Evolutionary conservation across 2,329 filamentous ascomycete species (phyloP).

Genomic region (Ascochyta koolunga): DNA sequence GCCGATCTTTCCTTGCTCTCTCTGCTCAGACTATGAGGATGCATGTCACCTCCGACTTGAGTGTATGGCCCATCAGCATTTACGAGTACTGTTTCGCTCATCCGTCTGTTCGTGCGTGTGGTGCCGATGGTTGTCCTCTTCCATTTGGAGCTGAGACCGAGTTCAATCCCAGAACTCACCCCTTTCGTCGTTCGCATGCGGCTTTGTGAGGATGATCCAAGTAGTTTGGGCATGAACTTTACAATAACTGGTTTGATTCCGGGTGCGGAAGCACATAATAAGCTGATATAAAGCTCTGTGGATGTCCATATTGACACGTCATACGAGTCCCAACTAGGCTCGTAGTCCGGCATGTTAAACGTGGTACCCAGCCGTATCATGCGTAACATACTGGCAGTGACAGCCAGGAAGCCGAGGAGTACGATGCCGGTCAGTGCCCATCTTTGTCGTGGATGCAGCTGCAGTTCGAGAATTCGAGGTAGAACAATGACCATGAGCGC

Average conservation of each 20-base stretch:
- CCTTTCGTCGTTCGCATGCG: constrained; percentile 8
- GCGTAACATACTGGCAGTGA: constrained; percentile 25
- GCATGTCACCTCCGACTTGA: constrained; percentile 15
- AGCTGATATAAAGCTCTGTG: constrained; percentile 27
- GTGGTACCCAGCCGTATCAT: constrained; percentile 23
- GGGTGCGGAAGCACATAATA: constrained; percentile 30
- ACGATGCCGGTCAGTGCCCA: constrained; percentile 26
- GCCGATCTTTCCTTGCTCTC: not conserved
- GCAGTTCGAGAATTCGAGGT: constrained; percentile 23
- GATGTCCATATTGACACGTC: constrained; percentile 33
- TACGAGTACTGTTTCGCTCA: constrained; percentile 8
- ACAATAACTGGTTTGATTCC: constrained; percentile 26
- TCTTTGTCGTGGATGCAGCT: constrained; percentile 24
- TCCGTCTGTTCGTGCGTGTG: constrained; percentile 6
- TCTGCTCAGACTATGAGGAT: constrained; percentile 6
- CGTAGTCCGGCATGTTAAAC: constrained; percentile 19
- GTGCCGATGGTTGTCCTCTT: constrained; percentile 16
- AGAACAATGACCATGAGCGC: constrained; percentile 29
- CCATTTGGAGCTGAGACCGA: constrained; percentile 21
- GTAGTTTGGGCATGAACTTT: constrained; percentile 26
- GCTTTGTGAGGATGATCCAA: constrained; percentile 21
- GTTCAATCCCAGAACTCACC: not conserved
- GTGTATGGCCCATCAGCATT: constrained; percentile 19
- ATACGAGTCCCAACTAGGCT: constrained; percentile 31
- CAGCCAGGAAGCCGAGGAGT: constrained; percentile 24